Conservation (phyloP, 2,329 filamentous ascomycete genomes). For the Ophiocordyceps sinensis region DNA sequence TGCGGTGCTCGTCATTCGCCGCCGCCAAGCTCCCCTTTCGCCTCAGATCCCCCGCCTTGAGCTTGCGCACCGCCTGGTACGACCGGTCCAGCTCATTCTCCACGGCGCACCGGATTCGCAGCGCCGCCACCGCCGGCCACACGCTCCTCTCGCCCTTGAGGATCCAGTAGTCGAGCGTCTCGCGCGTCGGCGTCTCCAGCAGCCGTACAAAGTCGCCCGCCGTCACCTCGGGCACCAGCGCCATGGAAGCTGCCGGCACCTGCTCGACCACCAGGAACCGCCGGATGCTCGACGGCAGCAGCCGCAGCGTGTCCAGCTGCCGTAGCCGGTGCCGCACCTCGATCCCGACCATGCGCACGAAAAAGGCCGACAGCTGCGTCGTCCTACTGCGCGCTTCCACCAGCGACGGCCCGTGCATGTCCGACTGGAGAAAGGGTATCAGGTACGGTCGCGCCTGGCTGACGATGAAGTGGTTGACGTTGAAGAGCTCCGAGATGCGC, state of each 20-base stretch:
- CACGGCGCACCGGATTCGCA: conserved; percentile 69
- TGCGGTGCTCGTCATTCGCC: conserved; percentile 7
- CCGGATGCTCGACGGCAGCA: conserved; percentile 55
- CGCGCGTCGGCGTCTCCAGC: conserved; percentile 67
- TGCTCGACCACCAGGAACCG: conserved; percentile 72
- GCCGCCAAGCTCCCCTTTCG: conserved; percentile 27
- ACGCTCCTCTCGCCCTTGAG: conserved; percentile 71
- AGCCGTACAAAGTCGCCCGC: conserved; percentile 60
- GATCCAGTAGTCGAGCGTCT: conserved; percentile 74
- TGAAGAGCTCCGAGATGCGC: conserved; percentile 70
- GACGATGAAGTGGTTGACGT: conserved; percentile 90
- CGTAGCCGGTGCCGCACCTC: conserved; percentile 69
- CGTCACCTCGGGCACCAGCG: conserved; percentile 67
- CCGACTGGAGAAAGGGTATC: conserved; percentile 68
- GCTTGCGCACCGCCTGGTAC: conserved; percentile 63
- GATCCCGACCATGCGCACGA: conserved; percentile 55
- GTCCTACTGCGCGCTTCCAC: conserved; percentile 43
- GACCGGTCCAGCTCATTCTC: conserved; percentile 79
- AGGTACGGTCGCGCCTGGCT: conserved; percentile 85
- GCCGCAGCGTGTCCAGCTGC: conserved; percentile 64
- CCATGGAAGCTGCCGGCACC: conserved; percentile 64
- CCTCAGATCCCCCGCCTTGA: conserved; percentile 36
- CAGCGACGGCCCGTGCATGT: conserved; percentile 61
- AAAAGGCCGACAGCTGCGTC: conserved; percentile 40
- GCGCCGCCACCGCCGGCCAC: conserved; percentile 75